A percentile compares a stretch with the other conserved stretches of the same genome.
Evolutionary conservation across 2,329 filamentous ascomycete genomes (phyloP).

Genomic region (Geosmithia putterillii): DNA sequence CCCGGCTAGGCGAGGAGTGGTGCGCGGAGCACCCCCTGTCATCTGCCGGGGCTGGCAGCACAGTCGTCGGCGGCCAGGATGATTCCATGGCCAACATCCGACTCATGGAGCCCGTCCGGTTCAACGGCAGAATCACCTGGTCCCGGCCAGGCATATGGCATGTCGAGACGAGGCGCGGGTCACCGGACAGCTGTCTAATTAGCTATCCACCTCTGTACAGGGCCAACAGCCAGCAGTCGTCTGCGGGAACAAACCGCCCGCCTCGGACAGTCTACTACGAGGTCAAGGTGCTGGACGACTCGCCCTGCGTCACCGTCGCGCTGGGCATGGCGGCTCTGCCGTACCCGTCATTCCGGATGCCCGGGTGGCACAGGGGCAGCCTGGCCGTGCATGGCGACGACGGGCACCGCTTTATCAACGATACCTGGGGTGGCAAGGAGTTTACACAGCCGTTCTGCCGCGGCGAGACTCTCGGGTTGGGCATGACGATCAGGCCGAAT

Average conservation of each 20-base stretch:
- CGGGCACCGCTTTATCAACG: slow-evolving; percentile 64
- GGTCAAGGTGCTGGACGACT: slow-evolving; percentile 39
- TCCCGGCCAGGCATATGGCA: slow-evolving; percentile 39
- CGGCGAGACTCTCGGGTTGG: slow-evolving; percentile 59
- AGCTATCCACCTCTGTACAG: slow-evolving; percentile 61
- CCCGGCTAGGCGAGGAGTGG: slow-evolving; percentile 54
- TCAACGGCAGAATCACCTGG: slow-evolving; percentile 32
- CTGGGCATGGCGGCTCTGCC: slow-evolving; percentile 62
- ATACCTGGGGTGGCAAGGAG: slow-evolving; percentile 58
- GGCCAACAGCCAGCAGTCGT: too few relatives aligned
- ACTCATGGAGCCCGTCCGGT: slow-evolving; percentile 37
- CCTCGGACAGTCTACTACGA: slow-evolving; percentile 59
- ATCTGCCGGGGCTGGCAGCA: slow-evolving; percentile 35
- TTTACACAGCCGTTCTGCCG: slow-evolving; percentile 53
- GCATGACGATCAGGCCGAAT: slow-evolving; percentile 47
- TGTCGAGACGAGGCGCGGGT: slow-evolving; percentile 24
- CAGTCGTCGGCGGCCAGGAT: slow-evolving; percentile 27
- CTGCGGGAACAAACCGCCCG: slow-evolving; percentile 40
- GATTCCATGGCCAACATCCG: slow-evolving; percentile 39
- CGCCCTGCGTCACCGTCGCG: slow-evolving; percentile 39
- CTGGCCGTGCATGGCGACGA: slow-evolving; percentile 72
- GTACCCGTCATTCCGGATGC: slow-evolving; percentile 65
- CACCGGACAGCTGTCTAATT: slow-evolving; percentile 51
- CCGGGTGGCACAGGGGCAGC: slow-evolving; percentile 69
- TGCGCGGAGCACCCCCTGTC: slow-evolving; percentile 47